These are phyloP conservation scores for Fulvia fulva DNA, from an alignment of 2,329 filamentous ascomycete species.

Conservation along the genomic window DNA sequence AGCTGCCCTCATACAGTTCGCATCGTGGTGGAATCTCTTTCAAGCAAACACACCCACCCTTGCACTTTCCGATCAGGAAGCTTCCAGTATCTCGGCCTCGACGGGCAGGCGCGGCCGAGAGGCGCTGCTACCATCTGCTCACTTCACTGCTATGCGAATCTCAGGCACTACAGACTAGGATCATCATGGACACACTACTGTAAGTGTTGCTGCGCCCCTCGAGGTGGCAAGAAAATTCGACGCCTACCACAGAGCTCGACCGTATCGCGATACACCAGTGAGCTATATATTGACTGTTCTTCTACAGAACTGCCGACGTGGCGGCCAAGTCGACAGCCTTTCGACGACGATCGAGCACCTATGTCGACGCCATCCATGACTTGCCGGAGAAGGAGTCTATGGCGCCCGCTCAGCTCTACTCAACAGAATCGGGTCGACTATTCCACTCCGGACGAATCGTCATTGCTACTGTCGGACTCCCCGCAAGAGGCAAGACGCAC, in stretches of 20 bases:
- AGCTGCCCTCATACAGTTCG: background rate
- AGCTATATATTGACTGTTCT: constrained; percentile 4
- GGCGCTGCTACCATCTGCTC: background rate
- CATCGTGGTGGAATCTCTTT: background rate
- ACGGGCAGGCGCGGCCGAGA: background rate
- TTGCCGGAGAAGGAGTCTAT: constrained; percentile 75
- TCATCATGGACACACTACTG: constrained; percentile 23
- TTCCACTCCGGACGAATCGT: constrained; percentile 97
- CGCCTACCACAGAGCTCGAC: background rate
- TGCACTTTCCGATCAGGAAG: constrained; percentile 2
- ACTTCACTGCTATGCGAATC: background rate
- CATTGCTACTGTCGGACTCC: constrained; percentile 93
- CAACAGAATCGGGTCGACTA: constrained; percentile 91
- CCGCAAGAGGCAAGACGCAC: constrained; percentile 95
- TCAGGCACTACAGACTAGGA: background rate
- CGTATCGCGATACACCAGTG: background rate
- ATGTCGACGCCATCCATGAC: constrained; percentile 96
- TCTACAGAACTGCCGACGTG: constrained; percentile 68
- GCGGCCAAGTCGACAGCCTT: constrained; percentile 87
- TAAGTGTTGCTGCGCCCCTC: constrained; percentile 4
- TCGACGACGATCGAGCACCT: constrained; percentile 88
- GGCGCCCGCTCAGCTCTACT: constrained; percentile 95
- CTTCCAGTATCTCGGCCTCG: background rate
- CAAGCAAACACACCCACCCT: background rate
- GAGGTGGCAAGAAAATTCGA: background rate